Evolutionary conservation across 805 yeast species (phyloP).

Genomic region (Metschnikowia kofuensis): DNA sequence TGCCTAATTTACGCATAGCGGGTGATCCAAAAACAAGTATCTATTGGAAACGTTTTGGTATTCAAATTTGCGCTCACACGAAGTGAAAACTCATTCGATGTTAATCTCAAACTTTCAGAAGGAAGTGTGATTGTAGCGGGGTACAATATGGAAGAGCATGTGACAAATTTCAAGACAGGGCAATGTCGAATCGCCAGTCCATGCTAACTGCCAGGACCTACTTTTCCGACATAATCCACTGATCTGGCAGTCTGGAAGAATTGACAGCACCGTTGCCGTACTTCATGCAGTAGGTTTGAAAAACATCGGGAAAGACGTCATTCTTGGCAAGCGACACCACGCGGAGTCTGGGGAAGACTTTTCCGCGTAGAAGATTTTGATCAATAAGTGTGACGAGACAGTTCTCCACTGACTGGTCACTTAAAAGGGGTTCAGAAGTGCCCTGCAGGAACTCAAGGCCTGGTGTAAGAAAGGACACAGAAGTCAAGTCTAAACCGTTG

Average conservation of each 20-base stretch:
- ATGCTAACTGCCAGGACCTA: neutral
- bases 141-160: neutral
- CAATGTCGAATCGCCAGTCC: neutral
- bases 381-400: conserved; percentile 50
- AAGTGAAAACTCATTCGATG: neutral
- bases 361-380: conserved; percentile 52
- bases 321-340: conserved; percentile 41
- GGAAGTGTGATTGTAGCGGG: neutral
- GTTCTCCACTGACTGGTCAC: conserved; percentile 47
- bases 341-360: conserved; percentile 40
- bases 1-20: neutral
- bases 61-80: neutral
- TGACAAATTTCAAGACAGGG: neutral
- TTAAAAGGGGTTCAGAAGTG: conserved; percentile 10
- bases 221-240: conserved; percentile 12
- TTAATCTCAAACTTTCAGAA: too few species aligned
- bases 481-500: conserved; percentile 10
- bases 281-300: conserved; percentile 19
- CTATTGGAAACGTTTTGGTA: too few species aligned
- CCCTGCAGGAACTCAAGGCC: too few species aligned
- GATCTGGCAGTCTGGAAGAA: conserved; percentile 10
- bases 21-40: neutral
- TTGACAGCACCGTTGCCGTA: conserved; percentile 18
- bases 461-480: conserved; percentile 5
- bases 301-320: conserved; percentile 39